Conservation (phyloP, 2,329 filamentous ascomycete species). For the Penicillium olsonii region DNA sequence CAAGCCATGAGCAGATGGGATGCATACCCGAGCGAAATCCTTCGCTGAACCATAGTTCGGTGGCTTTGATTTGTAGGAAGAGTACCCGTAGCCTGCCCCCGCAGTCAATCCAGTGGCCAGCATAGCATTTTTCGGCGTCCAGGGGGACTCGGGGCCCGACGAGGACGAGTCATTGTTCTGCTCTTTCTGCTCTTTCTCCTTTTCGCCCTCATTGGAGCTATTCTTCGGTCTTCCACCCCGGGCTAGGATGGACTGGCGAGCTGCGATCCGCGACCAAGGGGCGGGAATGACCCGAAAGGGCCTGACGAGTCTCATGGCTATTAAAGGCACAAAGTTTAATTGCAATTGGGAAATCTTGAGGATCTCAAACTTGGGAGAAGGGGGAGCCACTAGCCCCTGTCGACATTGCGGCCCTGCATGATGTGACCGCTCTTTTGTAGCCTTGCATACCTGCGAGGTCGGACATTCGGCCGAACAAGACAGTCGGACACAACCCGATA, state of each 20-base stretch:
- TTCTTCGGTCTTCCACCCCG: constrained; percentile 19
- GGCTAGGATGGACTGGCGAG: constrained; percentile 6
- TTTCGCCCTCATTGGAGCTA: constrained; percentile 15
- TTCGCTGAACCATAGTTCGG: constrained; percentile 41
- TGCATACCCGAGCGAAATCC: constrained; percentile 42
- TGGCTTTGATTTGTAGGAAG: constrained; percentile 40
- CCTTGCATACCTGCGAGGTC: constrained; percentile 10
- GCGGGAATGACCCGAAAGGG: constrained; percentile 29
- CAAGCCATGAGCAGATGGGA: background rate
- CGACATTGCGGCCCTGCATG: constrained; percentile 7
- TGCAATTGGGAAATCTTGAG: background rate
- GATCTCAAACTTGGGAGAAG: background rate
- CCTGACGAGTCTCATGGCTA: constrained; percentile 26
- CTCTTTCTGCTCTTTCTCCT: constrained; percentile 9
- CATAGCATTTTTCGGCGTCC: constrained; percentile 51
- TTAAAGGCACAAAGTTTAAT: background rate
- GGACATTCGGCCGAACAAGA: constrained; percentile 23
- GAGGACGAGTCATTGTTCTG: constrained; percentile 8
- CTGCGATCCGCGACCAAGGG: constrained; percentile 25
- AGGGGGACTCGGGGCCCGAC: too few relatives aligned
- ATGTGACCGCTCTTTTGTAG: constrained; percentile 5
- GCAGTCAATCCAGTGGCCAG: constrained; percentile 53
- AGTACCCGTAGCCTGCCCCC: constrained; percentile 54
- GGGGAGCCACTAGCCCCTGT: background rate
- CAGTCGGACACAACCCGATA: too few relatives aligned